phyloP scores from a whole-genome alignment of 2,329 filamentous ascomycete species.

The Lachnellula cervina region DNA sequence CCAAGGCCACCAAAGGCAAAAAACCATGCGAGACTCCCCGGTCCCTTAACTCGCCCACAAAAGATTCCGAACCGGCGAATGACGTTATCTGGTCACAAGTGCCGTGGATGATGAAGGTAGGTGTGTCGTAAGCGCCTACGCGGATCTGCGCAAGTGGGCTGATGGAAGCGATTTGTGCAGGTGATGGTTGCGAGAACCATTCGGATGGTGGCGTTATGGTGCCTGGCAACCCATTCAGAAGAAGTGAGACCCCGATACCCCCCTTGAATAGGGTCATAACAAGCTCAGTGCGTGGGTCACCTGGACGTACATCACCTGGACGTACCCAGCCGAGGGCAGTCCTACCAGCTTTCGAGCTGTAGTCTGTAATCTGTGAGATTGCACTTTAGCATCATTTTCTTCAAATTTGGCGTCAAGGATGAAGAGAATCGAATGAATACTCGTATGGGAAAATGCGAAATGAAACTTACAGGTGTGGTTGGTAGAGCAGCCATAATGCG shows the following conservation, averaged over 20 bases:
- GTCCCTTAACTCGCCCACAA: too few relatives aligned
- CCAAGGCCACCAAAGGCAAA: too few relatives aligned
- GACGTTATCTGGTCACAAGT: neutral
- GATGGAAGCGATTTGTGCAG: neutral
- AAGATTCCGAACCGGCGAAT: too few relatives aligned
- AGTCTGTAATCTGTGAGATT: neutral
- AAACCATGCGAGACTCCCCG: too few relatives aligned
- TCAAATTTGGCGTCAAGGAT: neutral
- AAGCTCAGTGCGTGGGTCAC: neutral
- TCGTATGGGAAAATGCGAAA: too few relatives aligned
- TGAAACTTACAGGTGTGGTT: too few relatives aligned
- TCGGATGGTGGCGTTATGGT: neutral
- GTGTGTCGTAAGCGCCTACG: neutral
- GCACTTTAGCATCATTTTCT: neutral
- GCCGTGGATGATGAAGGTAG: neutral
- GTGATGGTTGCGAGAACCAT: neutral
- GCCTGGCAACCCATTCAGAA: neutral
- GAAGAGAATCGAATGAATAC: neutral
- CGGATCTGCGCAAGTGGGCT: neutral
- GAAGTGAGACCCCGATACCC: neutral
- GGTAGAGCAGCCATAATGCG: too few relatives aligned
- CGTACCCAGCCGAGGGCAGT: neutral
- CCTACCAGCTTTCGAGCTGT: neutral
- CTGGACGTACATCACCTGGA: neutral
- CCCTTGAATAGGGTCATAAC: neutral